Evolutionary conservation across 2,329 filamentous ascomycete genomes (phyloP), one percentile per base, ranked within the genome.

Genomic region (Penicillium hordei): DNA sequence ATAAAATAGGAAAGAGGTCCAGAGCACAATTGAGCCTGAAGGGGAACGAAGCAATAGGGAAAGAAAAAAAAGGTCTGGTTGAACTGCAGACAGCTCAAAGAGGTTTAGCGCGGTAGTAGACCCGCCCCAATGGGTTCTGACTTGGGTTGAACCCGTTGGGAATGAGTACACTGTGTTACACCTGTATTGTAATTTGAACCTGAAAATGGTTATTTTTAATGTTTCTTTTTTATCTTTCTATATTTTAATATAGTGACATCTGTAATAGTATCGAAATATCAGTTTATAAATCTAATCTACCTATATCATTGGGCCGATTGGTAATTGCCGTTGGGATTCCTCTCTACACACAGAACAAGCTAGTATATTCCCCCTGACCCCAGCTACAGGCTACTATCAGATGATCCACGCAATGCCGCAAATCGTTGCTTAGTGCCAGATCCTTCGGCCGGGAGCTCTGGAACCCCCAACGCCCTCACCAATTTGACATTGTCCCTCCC

Each of bases 81-180:
- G 70, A 71, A 71, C 66, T 60, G 63, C 62, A 67, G 60, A 40
- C 59, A 64, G 55, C 70, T 68, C 48, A 61, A 76, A 69, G 21
- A 15, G 72, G 74, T 60, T 67, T 75, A 72, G 73, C 65, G 68
- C 39, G 12, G 12, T 12, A 31, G 5, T 3, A 23, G 60, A 56
- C 61, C 68, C 62, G 62, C 65, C 68, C 67, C 67, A 66, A 64
- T 62, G 54, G 52, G 51, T 56, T 53, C 31, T 48, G 57, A 61
- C 57, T 55, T 55, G 55, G 52, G 56, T 58, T 56, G 57, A 54
- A 57, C 59, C 55, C 55, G 55, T 59, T 55, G 46, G 39, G 44
- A 53, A 48, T 55, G 21, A 27, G 17, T 44, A 43, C 44, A 49
- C 17, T 15, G 19, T 36, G 50, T 23, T 45, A 52, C 50, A 23